phyloP scores from a whole-genome alignment of 1,284 basidiomycete species.

The Ceratobasidium sp. region DNA sequence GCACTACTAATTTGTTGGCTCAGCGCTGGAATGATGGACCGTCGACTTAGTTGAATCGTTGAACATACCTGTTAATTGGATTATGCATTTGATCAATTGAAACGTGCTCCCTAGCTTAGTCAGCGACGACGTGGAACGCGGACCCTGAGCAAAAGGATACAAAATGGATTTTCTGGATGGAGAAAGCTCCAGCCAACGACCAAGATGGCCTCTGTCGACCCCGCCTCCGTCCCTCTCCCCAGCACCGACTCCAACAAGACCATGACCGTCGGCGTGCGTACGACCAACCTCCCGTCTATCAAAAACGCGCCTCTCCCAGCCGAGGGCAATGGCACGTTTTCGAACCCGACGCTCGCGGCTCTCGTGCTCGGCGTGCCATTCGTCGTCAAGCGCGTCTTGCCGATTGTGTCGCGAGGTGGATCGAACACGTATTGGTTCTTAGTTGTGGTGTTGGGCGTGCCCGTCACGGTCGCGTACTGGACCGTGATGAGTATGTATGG shows the following conservation, averaged over 20 bases:
- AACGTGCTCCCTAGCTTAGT: background rate
- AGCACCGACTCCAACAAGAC: conserved; percentile 3
- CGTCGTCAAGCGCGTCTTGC: conserved; percentile 82
- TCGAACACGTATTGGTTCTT: conserved; percentile 89
- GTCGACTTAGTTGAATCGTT: no score
- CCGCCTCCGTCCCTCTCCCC: conserved; percentile 34
- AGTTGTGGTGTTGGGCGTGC: conserved; percentile 79
- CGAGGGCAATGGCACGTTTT: conserved; percentile 89
- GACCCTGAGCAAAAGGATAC: conserved; percentile 36
- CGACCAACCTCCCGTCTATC: conserved; percentile 66
- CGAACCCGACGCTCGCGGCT: conserved; percentile 82
- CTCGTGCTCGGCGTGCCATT: conserved; percentile 84
- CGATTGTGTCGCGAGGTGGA: conserved; percentile 81
- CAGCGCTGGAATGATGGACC: background rate
- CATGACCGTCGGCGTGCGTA: conserved; percentile 40
- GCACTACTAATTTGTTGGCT: background rate
- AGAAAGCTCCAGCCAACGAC: conserved; percentile 7
- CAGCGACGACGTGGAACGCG: no score
- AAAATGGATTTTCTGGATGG: background rate
- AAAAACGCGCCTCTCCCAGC: conserved; percentile 90
- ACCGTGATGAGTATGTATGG: conserved; percentile 87
- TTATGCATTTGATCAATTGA: no score
- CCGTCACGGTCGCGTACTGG: conserved; percentile 92
- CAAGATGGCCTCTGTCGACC: conserved; percentile 30
- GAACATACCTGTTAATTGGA: no score